Evolutionary conservation across 2,329 filamentous ascomycete species (phyloP).

Genomic region (Sclerotinia spermophila): DNA sequence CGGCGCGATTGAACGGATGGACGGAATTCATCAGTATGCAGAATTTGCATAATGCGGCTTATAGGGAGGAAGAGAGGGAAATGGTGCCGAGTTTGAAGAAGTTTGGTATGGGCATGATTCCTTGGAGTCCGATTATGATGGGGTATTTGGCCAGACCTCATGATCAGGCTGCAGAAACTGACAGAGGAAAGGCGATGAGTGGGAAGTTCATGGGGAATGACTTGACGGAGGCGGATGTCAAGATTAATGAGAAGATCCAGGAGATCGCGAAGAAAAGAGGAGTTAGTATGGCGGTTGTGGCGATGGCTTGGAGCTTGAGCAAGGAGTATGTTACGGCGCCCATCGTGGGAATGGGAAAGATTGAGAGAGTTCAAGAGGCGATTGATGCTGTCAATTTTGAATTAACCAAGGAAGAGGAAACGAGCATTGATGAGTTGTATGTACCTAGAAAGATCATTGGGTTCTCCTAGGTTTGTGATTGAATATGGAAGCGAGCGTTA

Average conservation of each 20-base stretch:
- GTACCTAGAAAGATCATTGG: neutral
- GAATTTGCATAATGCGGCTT: conserved; percentile 53
- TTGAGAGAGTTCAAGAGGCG: conserved; percentile 51
- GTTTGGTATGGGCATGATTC: conserved; percentile 39
- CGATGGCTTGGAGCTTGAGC: conserved; percentile 52
- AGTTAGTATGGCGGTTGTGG: conserved; percentile 56
- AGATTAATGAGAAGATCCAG: conserved; percentile 28
- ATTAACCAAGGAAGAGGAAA: conserved; percentile 50
- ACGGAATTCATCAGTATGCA: conserved; percentile 61
- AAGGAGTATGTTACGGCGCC: conserved; percentile 41
- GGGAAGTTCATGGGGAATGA: conserved; percentile 23
- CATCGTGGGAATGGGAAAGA: conserved; percentile 50
- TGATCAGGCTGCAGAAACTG: conserved; percentile 21
- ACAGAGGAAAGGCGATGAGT: conserved; percentile 20
- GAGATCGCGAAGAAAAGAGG: conserved; percentile 51
- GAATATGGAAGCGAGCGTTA: neutral
- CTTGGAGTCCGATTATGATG: conserved; percentile 40
- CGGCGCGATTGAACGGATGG: conserved; percentile 46
- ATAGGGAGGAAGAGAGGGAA: conserved; percentile 54
- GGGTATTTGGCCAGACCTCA: conserved; percentile 30
- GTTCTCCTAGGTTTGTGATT: neutral
- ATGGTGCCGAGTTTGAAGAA: conserved; percentile 31
- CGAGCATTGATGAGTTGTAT: conserved; percentile 54
- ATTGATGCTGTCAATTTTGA: conserved; percentile 41
- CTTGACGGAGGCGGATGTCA: conserved; percentile 29